Conservation (phyloP, 371 early-diverging fungal species). For the Mucor saturninus region DNA sequence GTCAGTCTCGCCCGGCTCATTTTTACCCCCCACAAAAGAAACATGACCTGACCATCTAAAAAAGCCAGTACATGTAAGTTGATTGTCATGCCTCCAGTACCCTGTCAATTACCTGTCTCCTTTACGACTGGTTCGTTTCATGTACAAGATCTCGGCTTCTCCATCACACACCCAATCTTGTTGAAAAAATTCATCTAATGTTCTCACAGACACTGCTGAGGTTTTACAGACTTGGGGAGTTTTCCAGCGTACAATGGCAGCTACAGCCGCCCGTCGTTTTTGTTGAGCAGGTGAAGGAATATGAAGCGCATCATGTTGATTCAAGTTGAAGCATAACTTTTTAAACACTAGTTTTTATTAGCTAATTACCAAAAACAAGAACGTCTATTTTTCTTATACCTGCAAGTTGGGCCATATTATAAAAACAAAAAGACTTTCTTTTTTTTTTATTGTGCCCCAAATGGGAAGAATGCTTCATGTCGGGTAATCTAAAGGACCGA, state of each 20-base stretch:
- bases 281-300: slow-evolving; percentile 44
- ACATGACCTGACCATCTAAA: slow-evolving; percentile 75
- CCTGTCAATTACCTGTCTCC: slow-evolving; percentile 57
- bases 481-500: no score
- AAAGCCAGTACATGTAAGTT: no score
- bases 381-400: no score
- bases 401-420: no score
- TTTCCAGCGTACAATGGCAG: slow-evolving; percentile 47
- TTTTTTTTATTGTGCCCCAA: no score
- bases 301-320: slow-evolving; percentile 17
- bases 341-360: slow-evolving; percentile 21
- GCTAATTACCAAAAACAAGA: no score
- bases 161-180: slow-evolving; percentile 41
- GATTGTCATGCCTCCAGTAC: no score
- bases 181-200: slow-evolving; percentile 36
- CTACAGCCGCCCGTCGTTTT: slow-evolving; percentile 45
- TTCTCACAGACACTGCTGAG: slow-evolving; percentile 3
- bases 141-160: slow-evolving; percentile 67
- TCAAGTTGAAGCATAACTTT: slow-evolving; percentile 28
- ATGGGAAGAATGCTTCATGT: no score
- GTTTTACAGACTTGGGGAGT: background rate
- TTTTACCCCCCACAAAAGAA: slow-evolving; percentile 77
- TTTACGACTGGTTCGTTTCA: slow-evolving; percentile 64
- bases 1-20: slow-evolving; percentile 65
- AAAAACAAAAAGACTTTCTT: no score